Evolutionary conservation across 1,284 basidiomycete species (phyloP).

Genomic region (Moesziomyces antarcticus): DNA sequence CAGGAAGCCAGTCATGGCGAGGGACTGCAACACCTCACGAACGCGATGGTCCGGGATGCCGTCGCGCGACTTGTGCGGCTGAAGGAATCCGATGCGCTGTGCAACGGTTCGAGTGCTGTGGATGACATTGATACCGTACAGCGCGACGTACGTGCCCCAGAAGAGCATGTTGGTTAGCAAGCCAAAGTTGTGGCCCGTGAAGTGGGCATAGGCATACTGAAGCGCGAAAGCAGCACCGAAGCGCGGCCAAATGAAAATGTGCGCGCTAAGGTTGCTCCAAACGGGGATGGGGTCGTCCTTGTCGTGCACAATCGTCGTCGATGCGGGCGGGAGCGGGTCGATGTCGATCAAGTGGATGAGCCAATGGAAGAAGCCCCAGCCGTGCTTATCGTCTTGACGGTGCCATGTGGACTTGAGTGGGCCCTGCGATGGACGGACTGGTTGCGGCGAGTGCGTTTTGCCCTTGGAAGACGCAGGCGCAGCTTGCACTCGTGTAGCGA

Average conservation of each 20-base stretch:
- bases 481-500: too few species aligned
- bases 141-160: conserved; percentile 25
- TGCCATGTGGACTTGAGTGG: conserved; percentile 33
- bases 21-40: conserved; percentile 33
- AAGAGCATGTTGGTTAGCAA: conserved; percentile 50
- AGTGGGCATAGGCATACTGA: conserved; percentile 42
- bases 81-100: conserved; percentile 51
- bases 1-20: conserved; percentile 40
- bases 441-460: conserved; percentile 2
- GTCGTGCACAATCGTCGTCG: conserved; percentile 11
- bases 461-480: too few species aligned
- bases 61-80: conserved; percentile 47
- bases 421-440: conserved; percentile 23
- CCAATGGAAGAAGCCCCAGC: conserved; percentile 19
- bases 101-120: conserved; percentile 25
- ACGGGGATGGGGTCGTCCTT: too few species aligned
- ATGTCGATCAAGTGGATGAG: conserved; percentile 14
- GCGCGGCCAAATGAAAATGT: neutral
- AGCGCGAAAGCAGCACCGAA: conserved; percentile 27
- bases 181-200: conserved; percentile 47
- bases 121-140: conserved; percentile 35
- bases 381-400: neutral
- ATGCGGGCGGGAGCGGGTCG: conserved; percentile 21
- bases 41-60: conserved; percentile 45
- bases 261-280: conserved; percentile 5